Conservation (phyloP, 2,329 filamentous ascomycete species). For the Teratosphaeria zuluensis region DNA sequence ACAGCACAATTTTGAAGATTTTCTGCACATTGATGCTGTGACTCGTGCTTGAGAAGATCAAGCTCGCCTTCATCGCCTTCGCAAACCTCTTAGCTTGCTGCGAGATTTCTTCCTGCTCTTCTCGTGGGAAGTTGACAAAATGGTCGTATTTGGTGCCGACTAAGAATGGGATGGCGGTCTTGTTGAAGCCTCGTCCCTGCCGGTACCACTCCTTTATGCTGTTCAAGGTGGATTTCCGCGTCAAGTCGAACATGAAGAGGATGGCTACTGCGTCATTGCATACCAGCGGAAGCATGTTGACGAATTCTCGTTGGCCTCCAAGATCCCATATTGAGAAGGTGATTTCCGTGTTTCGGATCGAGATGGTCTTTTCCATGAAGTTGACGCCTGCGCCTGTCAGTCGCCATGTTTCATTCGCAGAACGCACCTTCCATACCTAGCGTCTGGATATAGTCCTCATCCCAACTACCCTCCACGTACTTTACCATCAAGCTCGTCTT, state of each 20-base stretch:
- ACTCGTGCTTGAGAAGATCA: conserved; percentile 98
- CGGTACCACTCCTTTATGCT: conserved; percentile 99
- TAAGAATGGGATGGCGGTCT: conserved; percentile 96
- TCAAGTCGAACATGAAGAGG: conserved; percentile 98
- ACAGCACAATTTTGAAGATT: conserved; percentile 99
- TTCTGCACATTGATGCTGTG: conserved; percentile 99
- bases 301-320: conserved; percentile 94
- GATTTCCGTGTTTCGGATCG: conserved; percentile 97
- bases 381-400: conserved; percentile 60
- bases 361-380: conserved; percentile 99
- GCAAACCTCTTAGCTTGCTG: conserved; percentile 95
- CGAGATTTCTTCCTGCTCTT: conserved; percentile 97
- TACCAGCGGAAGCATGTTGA: conserved; percentile 98
- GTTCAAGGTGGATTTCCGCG: conserved; percentile 94
- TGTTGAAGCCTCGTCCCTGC: conserved; percentile 96
- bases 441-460: conserved; percentile 99
- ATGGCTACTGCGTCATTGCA: conserved; percentile 99
- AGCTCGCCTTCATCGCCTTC: conserved; percentile 92
- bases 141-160: conserved; percentile 98
- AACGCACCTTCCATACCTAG: conserved; percentile 46
- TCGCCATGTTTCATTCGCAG: background rate
- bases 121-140: conserved; percentile 95
- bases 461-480: conserved; percentile 98
- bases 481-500: conserved; percentile 99
- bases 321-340: conserved; percentile 99